Percentiles rank a stretch among this genome's conserved stretches.
These are phyloP conservation scores for Didymella arachidicola DNA, from an alignment of 2,329 filamentous ascomycete genomes.

Conservation along the genomic window DNA sequence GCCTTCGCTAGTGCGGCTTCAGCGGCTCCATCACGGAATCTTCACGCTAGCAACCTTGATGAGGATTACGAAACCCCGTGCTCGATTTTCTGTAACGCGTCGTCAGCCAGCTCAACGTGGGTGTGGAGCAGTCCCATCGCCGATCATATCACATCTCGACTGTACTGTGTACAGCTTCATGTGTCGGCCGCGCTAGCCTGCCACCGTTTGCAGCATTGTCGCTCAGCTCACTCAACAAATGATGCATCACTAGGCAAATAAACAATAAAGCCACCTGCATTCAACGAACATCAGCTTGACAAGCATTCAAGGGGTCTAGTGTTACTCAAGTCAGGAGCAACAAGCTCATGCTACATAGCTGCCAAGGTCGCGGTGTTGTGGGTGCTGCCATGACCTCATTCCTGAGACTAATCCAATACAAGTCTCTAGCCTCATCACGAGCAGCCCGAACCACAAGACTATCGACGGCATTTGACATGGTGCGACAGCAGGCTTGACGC, in stretches of 20 bases:
- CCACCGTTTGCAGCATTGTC: not conserved
- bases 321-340: slow-evolving; percentile 7
- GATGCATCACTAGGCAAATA: not conserved
- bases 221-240: not conserved
- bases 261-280: not conserved
- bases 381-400: slow-evolving; percentile 1
- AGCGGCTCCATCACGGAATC: slow-evolving; percentile 4
- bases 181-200: slow-evolving; percentile 1
- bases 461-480: slow-evolving; percentile 9
- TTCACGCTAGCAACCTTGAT: slow-evolving; percentile 6
- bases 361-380: slow-evolving; percentile 7
- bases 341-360: slow-evolving; percentile 16
- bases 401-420: not conserved
- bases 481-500: slow-evolving; percentile 6
- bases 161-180: slow-evolving; percentile 5
- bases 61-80: slow-evolving; percentile 11
- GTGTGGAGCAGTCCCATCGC: slow-evolving; percentile 13
- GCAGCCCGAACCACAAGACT: slow-evolving; percentile 1
- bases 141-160: slow-evolving; percentile 14
- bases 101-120: slow-evolving; percentile 17
- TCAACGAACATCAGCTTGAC: not conserved
- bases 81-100: slow-evolving; percentile 14
- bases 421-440: not conserved
- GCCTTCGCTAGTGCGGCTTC: slow-evolving; percentile 10
- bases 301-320: slow-evolving; percentile 1